Conservation (phyloP, 257 asterid genomes). For the Dorcoceras hygrometricum region DNA sequence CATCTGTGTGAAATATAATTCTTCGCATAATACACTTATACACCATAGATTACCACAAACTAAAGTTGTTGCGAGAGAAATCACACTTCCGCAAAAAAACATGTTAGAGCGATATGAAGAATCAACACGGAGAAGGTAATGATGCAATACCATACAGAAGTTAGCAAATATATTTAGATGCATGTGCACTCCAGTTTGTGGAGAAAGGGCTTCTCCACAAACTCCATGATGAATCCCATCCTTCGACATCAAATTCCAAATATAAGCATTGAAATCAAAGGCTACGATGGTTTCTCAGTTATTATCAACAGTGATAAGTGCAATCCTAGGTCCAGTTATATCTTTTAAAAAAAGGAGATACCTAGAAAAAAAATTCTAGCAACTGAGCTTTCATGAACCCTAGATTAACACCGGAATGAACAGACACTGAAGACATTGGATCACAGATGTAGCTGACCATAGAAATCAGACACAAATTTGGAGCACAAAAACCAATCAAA, state of each 20-base stretch:
- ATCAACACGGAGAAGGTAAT: no score
- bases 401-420: background rate
- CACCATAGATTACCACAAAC: no score
- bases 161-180: no score
- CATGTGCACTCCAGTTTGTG: no score
- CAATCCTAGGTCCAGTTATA: background rate
- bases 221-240: conserved; percentile 84
- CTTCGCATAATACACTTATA: no score
- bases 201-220: conserved; percentile 90
- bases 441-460: background rate
- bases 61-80: no score
- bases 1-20: no score
- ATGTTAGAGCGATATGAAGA: no score
- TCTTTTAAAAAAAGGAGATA: background rate
- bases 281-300: background rate
- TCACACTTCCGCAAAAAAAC: no score
- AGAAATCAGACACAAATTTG: background rate
- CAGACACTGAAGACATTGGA: background rate
- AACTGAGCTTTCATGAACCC: background rate
- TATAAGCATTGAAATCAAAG: background rate
- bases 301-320: background rate
- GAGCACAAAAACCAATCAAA: background rate
- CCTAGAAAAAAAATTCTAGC: background rate
- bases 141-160: no score
- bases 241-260: conserved; percentile 10